A percentile compares a stretch with the other conserved stretches of the same genome.
Evolutionary conservation across 768 basidiomycete genomes (phyloP).

Genomic region (Hypholoma fasciculare): DNA sequence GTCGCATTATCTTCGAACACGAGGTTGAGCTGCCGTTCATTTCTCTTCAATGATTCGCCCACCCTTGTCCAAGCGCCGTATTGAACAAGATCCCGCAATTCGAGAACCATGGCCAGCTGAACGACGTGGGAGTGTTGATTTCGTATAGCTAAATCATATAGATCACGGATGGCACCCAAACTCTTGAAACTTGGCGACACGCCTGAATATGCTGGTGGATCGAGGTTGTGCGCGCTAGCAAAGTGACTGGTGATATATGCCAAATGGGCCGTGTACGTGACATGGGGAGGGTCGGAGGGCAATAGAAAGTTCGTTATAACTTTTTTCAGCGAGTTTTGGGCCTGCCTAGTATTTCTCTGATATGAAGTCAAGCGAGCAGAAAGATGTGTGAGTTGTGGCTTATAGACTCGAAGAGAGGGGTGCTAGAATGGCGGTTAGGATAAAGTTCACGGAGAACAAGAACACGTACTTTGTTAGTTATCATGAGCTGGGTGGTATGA

Average conservation of each 20-base stretch:
- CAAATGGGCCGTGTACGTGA: slow-evolving; percentile 56
- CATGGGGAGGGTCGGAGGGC: slow-evolving; percentile 49
- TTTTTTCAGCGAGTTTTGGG: slow-evolving; percentile 57
- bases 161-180: slow-evolving; percentile 33
- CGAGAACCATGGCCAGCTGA: slow-evolving; percentile 54
- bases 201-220: slow-evolving; percentile 6
- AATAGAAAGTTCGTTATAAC: slow-evolving; percentile 45
- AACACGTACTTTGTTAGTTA: slow-evolving; percentile 59
- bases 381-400: slow-evolving; percentile 58
- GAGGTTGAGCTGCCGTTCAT: slow-evolving; percentile 53
- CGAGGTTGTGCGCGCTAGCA: slow-evolving; percentile 13
- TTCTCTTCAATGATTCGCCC: slow-evolving; percentile 41
- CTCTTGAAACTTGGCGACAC: slow-evolving; percentile 21
- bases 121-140: slow-evolving; percentile 42
- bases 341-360: slow-evolving; percentile 53
- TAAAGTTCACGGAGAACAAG: background rate
- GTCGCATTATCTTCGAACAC: slow-evolving; percentile 16
- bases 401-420: slow-evolving; percentile 62
- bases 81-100: slow-evolving; percentile 54
- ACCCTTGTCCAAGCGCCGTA: slow-evolving; percentile 57
- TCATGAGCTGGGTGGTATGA: slow-evolving; percentile 37
- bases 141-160: slow-evolving; percentile 26
- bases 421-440: slow-evolving; percentile 40
- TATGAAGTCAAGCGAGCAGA: slow-evolving; percentile 61
- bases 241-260: slow-evolving; percentile 45